phyloP scores from a whole-genome alignment of 192 early-diverging fungal species.

The Coemansia biformis region DNA sequence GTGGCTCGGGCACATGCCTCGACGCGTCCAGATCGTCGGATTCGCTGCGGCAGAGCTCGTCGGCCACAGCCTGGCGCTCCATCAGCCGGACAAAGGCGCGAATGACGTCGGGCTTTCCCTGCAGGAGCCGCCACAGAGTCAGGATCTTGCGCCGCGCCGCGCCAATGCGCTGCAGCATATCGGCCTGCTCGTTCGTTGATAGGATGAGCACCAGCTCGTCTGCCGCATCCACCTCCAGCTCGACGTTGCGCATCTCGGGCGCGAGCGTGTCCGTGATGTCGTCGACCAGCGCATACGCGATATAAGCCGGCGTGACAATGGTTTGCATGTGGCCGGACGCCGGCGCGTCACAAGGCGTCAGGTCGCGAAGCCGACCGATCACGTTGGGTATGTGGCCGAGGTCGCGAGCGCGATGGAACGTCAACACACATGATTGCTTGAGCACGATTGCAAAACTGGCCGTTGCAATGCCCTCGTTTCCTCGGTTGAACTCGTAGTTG shows the following conservation, averaged over 20 bases:
- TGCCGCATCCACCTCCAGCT: constrained; percentile 91
- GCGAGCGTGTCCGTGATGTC: constrained; percentile 91
- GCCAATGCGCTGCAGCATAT: constrained; percentile 73
- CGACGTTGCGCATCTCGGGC: constrained; percentile 79
- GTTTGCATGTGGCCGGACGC: too few species aligned
- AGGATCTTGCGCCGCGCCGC: constrained; percentile 66
- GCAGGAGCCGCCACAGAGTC: constrained; percentile 61
- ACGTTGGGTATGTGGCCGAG: constrained; percentile 48
- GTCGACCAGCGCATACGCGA: constrained; percentile 87
- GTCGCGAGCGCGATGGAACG: constrained; percentile 54
- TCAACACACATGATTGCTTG: constrained; percentile 28
- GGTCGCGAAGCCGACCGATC: constrained; percentile 44
- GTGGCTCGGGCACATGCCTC: too few species aligned
- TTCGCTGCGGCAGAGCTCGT: constrained; percentile 4
- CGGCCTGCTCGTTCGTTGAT: constrained; percentile 79
- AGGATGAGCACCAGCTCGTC: constrained; percentile 93
- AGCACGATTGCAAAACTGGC: constrained; percentile 53
- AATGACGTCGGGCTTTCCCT: constrained; percentile 69
- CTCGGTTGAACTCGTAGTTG: constrained; percentile 47
- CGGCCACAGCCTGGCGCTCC: constrained; percentile 32
- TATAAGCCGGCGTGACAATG: constrained; percentile 23
- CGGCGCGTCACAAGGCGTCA: too few species aligned
- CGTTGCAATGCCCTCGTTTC: constrained; percentile 56
- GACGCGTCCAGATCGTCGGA: constrained; percentile 4
- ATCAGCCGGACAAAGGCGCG: constrained; percentile 64